Evolutionary conservation across 1,139 yeast species (phyloP), one percentile per base, ranked within the genome.

Genomic region (Taphrina wiesneri): DNA sequence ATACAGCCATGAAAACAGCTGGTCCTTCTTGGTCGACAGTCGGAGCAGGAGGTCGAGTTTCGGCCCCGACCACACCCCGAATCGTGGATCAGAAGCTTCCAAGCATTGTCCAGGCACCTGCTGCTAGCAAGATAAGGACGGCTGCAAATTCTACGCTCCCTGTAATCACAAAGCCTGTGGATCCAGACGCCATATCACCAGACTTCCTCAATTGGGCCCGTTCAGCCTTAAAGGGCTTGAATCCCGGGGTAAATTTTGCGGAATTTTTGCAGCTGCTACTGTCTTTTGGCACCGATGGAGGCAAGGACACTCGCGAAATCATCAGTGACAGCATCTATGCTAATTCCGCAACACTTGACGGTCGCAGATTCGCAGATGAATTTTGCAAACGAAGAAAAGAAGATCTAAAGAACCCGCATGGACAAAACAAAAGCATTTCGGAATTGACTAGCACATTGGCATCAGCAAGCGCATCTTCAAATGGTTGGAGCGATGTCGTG

Each of bases 241-340:
- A 89, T 73, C 83, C 87, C 4, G 86, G 90, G 23, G 93, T 91
- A 51, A 78, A 78, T 68, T 56, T 56, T 62, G 87, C 86, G 70
- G 97, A 89, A 74, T 85, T 93, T 65, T 79, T 93, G 67, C 87
- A 89, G 68, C 87, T 93, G 76, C 82, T 93, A 72, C 79, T 91
- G 67, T 86, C 92, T 65, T 82, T 93, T 70, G 97, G 98, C 45
- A 78, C 84, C 47, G 69, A 51, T 30, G 63, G 62, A 32, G 84
- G 85, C 56, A 72, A 81, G 5, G 97, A 91, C 71, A 85, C 96
- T 0, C 81, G 83, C 59, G 96, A 87, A 75, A 89, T 93, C 74
- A 91, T 93, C 74, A 87, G 96, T 2, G 99, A 93, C 75, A 90
- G 97, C 15, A 86, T 93, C 69, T 92, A 91, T 77, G 86, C 95